Base-by-base conservation (phyloP, 2,329 filamentous ascomycete species). In the Trichoderma sp. region DNA sequence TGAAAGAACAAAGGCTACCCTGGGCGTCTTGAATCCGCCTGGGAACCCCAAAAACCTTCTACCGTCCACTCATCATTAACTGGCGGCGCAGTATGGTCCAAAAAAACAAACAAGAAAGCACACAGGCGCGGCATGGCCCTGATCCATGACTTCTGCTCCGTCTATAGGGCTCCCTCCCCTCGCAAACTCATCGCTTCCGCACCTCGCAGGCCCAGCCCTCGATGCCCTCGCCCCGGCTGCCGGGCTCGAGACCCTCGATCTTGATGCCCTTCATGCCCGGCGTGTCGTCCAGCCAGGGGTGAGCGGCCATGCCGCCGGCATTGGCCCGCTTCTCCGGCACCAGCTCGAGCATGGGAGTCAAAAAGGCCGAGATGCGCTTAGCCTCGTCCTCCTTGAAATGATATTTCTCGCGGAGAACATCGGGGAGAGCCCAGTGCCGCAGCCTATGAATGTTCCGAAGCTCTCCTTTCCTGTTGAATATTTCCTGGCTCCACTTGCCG, bases 401-500 rank as follows among this genome's bases (percentile, higher is more conserved):
- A 74, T 99, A 99, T 76, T 99, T 99, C 78, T 99, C 95, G 67
- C 90, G 87, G 39, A 99, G 83, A 1, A 99, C 95, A 72, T 98
- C 94, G 0, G 93, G 88, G 6, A 99, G 82, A 0, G 93, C 93
- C 95, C 95, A 99, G 79, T 98, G 94, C 60, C 95, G 90, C 68
- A 99, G 85, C 51, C 95, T 88, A 78, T 98, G 95, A 72, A 99
- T 99, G 79, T 99, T 98, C 66, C 95, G 91, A 44, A 99, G 85
- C 76, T 99, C 95, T 71, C 95, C 95, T 78, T 97, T 96, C 70
- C 95, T 88, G 77, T 97, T 98, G 83, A 99, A 99, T 68, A 99
- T 99, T 77, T 98, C 95, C 77, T 97, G 94, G 15, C 90, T 93
- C 95, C 95, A 98, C 79, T 97, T 97, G 59, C 95, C 95, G 1